A percentile compares a stretch with the other conserved stretches of the same genome.
These are phyloP conservation scores for Phytophthora europaea DNA, from an alignment of 352 stramenopile genomes.

Conservation along the genomic window DNA sequence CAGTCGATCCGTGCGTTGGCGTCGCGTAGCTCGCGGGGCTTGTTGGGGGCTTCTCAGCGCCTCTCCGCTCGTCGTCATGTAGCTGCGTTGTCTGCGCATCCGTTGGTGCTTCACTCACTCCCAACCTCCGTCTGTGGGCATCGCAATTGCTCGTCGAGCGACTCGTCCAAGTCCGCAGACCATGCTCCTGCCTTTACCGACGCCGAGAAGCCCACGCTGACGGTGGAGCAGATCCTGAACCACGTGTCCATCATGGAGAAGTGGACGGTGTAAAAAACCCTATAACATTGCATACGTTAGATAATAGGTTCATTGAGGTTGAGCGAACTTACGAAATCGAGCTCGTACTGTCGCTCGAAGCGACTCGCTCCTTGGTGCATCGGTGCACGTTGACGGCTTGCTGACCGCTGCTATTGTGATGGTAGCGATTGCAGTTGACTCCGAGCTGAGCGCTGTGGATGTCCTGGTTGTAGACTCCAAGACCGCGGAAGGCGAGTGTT, in stretches of 20 bases:
- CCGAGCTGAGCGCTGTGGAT: too few species aligned
- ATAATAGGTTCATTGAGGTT: too few species aligned
- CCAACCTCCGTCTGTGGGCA: conserved; percentile 17
- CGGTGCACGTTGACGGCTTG: too few species aligned
- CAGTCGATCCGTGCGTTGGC: conserved; percentile 24
- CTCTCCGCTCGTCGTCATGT: conserved; percentile 1
- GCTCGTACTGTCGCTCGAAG: too few species aligned
- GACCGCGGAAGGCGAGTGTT: too few species aligned
- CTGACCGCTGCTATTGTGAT: too few species aligned
- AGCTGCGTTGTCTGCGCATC: conserved; percentile 19
- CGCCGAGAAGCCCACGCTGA: conserved; percentile 30
- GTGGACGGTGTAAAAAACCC: conserved; percentile 42
- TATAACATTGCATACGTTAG: too few species aligned
- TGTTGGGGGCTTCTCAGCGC: conserved; percentile 2
- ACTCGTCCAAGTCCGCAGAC: not conserved
- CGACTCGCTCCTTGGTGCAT: too few species aligned
- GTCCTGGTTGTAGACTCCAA: too few species aligned
- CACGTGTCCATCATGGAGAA: conserved; percentile 88
- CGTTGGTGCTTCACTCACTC: not conserved
- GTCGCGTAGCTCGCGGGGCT: conserved; percentile 27
- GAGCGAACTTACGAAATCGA: too few species aligned
- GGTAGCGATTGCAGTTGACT: too few species aligned
- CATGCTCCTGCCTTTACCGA: not conserved
- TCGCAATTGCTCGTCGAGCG: conserved; percentile 32
- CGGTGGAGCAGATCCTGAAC: conserved; percentile 67